Evolutionary conservation across 768 basidiomycete species (phyloP).

Genomic region (Termitomyces sp.): DNA sequence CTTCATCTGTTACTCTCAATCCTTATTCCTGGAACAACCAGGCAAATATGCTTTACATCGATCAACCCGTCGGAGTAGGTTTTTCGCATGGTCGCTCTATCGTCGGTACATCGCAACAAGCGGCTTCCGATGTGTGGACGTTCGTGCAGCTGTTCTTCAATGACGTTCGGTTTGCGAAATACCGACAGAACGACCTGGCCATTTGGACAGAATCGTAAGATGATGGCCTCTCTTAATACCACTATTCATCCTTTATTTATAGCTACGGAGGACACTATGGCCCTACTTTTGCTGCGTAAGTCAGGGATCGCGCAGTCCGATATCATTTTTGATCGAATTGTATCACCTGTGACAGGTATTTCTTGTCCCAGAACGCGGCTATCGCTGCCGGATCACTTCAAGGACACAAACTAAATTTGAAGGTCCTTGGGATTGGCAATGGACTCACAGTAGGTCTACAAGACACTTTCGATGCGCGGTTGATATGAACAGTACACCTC

Average conservation of each 20-base stretch:
- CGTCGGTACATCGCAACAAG: conserved; percentile 48
- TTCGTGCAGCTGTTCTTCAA: conserved; percentile 61
- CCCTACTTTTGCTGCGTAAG: conserved; percentile 56
- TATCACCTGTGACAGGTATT: conserved; percentile 29
- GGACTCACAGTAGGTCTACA: conserved; percentile 47
- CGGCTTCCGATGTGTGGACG: conserved; percentile 55
- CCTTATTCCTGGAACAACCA: conserved; percentile 57
- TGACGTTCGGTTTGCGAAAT: conserved; percentile 49
- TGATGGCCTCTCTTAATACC: background rate
- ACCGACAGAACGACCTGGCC: conserved; percentile 41
- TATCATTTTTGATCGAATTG: background rate
- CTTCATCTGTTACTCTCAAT: conserved; percentile 43
- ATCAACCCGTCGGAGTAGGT: conserved; percentile 61
- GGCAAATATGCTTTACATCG: conserved; percentile 54
- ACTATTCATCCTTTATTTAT: background rate
- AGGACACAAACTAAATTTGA: conserved; percentile 52
- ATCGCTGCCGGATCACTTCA: conserved; percentile 41
- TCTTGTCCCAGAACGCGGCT: conserved; percentile 55
- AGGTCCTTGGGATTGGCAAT: conserved; percentile 57
- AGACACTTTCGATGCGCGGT: too few relatives aligned
- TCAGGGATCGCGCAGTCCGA: background rate
- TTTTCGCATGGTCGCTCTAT: conserved; percentile 52
- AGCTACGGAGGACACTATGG: conserved; percentile 73
- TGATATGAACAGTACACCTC: background rate
- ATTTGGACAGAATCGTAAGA: conserved; percentile 61